Base-by-base conservation (phyloP, 179 eudicot species). In the Heliamphora pulchella region DNA sequence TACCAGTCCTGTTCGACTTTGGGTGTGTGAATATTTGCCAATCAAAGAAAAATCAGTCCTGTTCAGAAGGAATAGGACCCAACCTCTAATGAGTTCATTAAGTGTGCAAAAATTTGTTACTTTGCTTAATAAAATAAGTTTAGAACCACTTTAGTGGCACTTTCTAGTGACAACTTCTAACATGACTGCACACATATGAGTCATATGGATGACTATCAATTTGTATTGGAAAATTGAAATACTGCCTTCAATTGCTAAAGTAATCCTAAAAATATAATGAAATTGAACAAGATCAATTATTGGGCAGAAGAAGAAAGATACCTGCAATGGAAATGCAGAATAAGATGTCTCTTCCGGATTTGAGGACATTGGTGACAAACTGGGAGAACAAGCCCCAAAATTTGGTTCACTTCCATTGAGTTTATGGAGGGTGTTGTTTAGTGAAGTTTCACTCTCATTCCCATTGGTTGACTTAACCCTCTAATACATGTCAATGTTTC, bases 401-500 rank as follows among this genome's bases (percentile, higher is more conserved):
- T 80, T 85, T 47, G 91, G 18, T 80, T 93, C 94, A 71, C 76
- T 84, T 82, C 91, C 94, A 71, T 86, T 81, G 64, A 89, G 75
- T 82, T 88, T 86, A 77, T 87, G 86, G 80, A 87, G 73, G 62
- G 84, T 87, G 78, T 83, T 80, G 68, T 84, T 87, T 54, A 79
- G 58, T 46, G 83, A 84, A 80, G 79, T 80, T 75, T 90, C 97
- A 77, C 79, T 80, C 79, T 88, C 97, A 80, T 77, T 89, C 71
- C 73, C 91, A 82, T 80, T 83, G 46, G 82, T 77, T 75, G 91
- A 78, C 74, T 96, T 96, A 43, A 81, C 94, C 85, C 90, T 89
- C 93, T 90, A 79, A 76, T 73, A 22, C 78, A 80, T 63, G 18
- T 75, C 17, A 39, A 18, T 44, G 65, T 59, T 59, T 39, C 55